These are phyloP conservation scores for Blastocystis sp. DNA, from an alignment of 352 stramenopile genomes.

Conservation along the genomic window DNA sequence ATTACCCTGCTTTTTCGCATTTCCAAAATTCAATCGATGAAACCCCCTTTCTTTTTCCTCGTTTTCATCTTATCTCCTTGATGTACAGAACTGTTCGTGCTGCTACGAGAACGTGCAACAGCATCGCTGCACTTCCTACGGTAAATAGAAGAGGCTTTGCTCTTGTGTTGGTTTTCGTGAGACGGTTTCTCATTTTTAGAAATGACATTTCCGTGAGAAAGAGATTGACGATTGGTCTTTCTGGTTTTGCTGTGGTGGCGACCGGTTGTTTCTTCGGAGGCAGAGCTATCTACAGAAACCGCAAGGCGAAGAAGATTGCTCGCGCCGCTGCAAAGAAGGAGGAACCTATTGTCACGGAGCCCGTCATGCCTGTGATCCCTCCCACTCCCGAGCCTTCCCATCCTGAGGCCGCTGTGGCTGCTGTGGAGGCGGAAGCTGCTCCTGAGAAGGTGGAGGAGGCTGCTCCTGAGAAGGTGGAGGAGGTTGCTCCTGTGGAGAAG, in stretches of 20 bases:
- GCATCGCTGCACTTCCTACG: background rate
- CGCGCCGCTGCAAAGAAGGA: background rate
- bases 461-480: background rate
- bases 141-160: constrained; percentile 34
- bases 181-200: background rate
- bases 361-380: background rate
- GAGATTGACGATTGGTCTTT: constrained; percentile 45
- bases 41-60: background rate
- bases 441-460: background rate
- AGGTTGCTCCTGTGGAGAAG: background rate
- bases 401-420: too few species aligned
- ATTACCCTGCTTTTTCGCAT: background rate
- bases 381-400: background rate
- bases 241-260: constrained; percentile 19
- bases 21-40: background rate
- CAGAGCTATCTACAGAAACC: constrained; percentile 15
- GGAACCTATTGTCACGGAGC: background rate
- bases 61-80: background rate
- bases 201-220: constrained; percentile 53
- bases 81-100: constrained; percentile 30
- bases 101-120: constrained; percentile 5
- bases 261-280: background rate
- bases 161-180: constrained; percentile 26
- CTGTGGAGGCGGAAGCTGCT: background rate
- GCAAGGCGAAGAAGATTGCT: constrained; percentile 36